Evolutionary conservation across 2,329 filamentous ascomycete genomes (phyloP), one percentile per base, ranked within the genome.

Genomic region (Pseudogymnoascus sp.): DNA sequence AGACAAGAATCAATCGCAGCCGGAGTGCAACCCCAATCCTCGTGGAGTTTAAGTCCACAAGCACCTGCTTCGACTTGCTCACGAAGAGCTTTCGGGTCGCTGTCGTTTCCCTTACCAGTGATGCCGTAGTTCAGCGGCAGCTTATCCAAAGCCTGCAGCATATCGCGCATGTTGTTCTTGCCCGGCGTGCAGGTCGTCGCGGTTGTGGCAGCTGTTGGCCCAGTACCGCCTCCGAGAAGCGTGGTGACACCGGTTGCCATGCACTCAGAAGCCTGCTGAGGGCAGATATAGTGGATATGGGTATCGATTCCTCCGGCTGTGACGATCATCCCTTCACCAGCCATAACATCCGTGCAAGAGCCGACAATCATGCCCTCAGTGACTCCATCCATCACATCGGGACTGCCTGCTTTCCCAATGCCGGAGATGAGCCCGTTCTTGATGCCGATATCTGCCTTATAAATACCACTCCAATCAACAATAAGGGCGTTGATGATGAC

Each of bases 361-460:
- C 93, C 93, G 9, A 97, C 85, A 1, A 96, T 79, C 86, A 97
- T 86, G 63, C 86, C 82, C 0, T 85, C 80, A 64, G 88, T 81
- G 6, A 97, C 91, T 4, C 90, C 90, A 33, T 95, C 88, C 93
- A 97, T 97, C 56, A 96, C 86, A 76, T 97, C 93, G n/a, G 93
- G 93, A 71, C 97, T 97, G 19, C 93, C 93, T 15, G 93, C 91
- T 77, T 97, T 97, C 65, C 93, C 93, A 69, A 97, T 93, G 0
- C 86, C 93, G 29, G 88, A 87, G 70, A 97, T 97, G 40, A 89
- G 74, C 1, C 93, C 93, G 68, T 92, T 77, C 75, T 96, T 96
- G 74, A 97, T 87, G 29, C 93, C 93, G 72, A 97, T 96, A 74
- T 97, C 93, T 5, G 93, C 93, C 78, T 97, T 97, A 81, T 91